Percentiles rank a stretch among this genome's conserved stretches.
phyloP scores from a whole-genome alignment of 768 basidiomycete genomes.

The Auricularia heimuer region DNA sequence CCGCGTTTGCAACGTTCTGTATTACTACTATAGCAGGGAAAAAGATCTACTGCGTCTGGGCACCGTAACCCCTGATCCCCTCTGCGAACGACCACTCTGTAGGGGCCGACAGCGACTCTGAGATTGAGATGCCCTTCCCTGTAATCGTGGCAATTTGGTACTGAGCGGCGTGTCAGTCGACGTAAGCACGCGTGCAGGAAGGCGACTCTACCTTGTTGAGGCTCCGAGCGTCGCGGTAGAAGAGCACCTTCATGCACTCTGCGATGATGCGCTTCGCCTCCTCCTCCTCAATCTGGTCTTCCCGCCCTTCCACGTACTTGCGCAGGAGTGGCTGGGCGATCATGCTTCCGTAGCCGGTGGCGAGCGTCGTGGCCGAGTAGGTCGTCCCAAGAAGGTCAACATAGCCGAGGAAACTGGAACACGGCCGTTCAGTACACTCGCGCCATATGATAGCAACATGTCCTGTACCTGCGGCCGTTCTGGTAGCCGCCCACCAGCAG shows the following conservation, averaged over 20 bases:
- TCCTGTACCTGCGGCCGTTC: conserved; percentile 61
- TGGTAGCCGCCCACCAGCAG: conserved; percentile 87
- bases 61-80: conserved; percentile 80
- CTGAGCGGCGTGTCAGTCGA: conserved; percentile 30
- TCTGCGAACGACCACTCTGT: conserved; percentile 93
- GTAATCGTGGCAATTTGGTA: conserved; percentile 93
- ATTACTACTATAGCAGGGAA: not conserved
- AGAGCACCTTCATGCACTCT: conserved; percentile 85
- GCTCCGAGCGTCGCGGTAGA: conserved; percentile 92
- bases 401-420: conserved; percentile 73
- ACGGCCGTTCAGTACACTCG: not conserved
- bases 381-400: conserved; percentile 97
- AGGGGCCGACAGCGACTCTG: conserved; percentile 62
- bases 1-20: not conserved
- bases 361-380: conserved; percentile 84
- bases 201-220: conserved; percentile 70
- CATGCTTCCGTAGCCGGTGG: conserved; percentile 89
- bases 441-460: not conserved
- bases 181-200: not conserved
- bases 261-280: conserved; percentile 72
- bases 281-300: conserved; percentile 64
- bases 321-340: conserved; percentile 90
- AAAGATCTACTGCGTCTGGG: conserved; percentile 66
- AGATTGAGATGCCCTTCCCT: conserved; percentile 62
- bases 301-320: conserved; percentile 77